Evolutionary conservation across 2,329 filamentous ascomycete species (phyloP), one percentile per base, ranked within the genome.

Genomic region (Macrophomina tecta): DNA sequence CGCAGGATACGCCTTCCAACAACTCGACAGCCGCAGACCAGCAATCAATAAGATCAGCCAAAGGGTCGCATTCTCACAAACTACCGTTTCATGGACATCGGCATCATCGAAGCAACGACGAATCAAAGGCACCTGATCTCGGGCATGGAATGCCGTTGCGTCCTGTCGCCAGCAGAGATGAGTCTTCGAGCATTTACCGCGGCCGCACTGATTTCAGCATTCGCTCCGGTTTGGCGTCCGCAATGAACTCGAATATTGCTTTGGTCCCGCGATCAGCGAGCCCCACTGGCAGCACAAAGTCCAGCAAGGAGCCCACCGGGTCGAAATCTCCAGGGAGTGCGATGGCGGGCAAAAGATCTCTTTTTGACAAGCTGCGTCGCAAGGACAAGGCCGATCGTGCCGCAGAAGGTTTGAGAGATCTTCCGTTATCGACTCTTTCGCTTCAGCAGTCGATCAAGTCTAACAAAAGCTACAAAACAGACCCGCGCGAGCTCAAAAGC

Each of bases 221-320:
- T 48, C 79, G 80, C 12, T 81, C 79, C 2, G 74, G 79, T 14
- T 76, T 82, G 68, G 78, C 76, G 68, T 83, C 84, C 16, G 82
- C 84, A 12, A 82, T 85, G 73, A 82, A 79, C 55, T 85, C 84
- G 36, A 79, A 80, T 14, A 80, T 80, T 6, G 82, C 78, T 28
- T 77, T 86, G 42, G 79, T 83, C 76, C 85, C 81, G 71, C 89
- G 93, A 70, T 89, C 92, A 12, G 87, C 91, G 68, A 97, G 94
- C 78, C 93, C 94, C 32, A 92, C 92, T 0, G 91, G 93, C 7
- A 95, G 92, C 77, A 83, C 86, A 49, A 86, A 86, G 71, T 92
- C 90, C 74, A 81, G 79, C 75, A 64, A 76, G 74, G 84, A 79
- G 73, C 68, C 69, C 67, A 53, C 75, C 48, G 65, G 69, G 5